Evolutionary conservation across 2,329 filamentous ascomycete species (phyloP), one percentile per base, ranked within the genome.

Genomic region (Pyricularia pennisetigena): DNA sequence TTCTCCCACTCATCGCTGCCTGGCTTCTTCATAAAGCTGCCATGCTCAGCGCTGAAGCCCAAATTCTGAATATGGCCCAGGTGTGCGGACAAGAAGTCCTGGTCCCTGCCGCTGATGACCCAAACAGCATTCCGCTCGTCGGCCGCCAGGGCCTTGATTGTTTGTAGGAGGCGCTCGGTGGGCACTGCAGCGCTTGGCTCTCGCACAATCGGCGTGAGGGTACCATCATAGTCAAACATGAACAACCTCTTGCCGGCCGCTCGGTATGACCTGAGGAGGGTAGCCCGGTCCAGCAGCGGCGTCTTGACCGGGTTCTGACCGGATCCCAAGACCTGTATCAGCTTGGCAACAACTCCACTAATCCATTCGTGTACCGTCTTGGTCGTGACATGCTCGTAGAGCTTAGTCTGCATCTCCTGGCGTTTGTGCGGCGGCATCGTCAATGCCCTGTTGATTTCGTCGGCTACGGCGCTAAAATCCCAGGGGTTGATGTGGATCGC

Each of bases 161-260:
- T 94, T 32, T 89, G 86, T 65, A 97, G 89, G 26, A 97, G 87
- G 26, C 89, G 88, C 73, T 93, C 90, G 0, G 94, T 94, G 0
- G 95, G 95, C 57, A 97, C 89, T 3, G 95, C 95, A 5, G 93
- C 89, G 72, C 90, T 89, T 1, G 95, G 95, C 74, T 98, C 93
- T 73, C 91, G 90, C 68, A 98, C 95, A 73, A 99, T 98, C 0
- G 94, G 92, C 3, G 95, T 98, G 68, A 99, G 85, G 0, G 95
- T 99, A 65, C 95, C 95, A 76, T 99, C 95, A 75, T 99, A 99
- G 80, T 99, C 95, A 76, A 98, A 97, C 92, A 99, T 94, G 82
- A 98, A 97, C 3, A 99, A 83, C 12, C 95, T 88, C 79, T 91
- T 92, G 70, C 86, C 86, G 3, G 93, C 88, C 57, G 85, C 82